These are phyloP conservation scores for Colletotrichum musae DNA, from an alignment of 2,329 filamentous ascomycete genomes.

Conservation along the genomic window DNA sequence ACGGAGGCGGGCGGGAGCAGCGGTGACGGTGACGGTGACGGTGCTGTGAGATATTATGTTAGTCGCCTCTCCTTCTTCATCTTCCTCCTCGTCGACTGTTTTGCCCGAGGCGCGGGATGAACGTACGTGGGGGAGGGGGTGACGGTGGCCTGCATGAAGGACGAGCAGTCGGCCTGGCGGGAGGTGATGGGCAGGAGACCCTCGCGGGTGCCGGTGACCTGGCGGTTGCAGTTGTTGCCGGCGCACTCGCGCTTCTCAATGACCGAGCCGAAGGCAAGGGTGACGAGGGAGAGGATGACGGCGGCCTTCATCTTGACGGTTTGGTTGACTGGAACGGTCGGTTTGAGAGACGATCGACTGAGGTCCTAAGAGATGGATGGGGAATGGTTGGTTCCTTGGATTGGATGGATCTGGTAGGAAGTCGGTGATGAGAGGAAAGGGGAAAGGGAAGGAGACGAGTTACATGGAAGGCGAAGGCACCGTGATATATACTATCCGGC, in stretches of 20 bases:
- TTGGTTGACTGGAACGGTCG: slow-evolving; percentile 14
- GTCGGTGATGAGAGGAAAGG: slow-evolving; percentile 42
- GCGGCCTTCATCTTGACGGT: slow-evolving; percentile 58
- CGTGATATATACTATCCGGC: slow-evolving; percentile 41
- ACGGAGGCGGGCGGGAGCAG: slow-evolving; percentile 48
- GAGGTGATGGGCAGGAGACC: slow-evolving; percentile 52
- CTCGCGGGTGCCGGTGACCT: slow-evolving; percentile 59
- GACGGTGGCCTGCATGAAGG: slow-evolving; percentile 57
- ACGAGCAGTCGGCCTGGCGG: slow-evolving; percentile 58
- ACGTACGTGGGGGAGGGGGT: slow-evolving; percentile 58
- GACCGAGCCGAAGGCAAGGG: slow-evolving; percentile 53
- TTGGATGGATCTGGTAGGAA: slow-evolving; percentile 42
- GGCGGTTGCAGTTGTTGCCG: slow-evolving; percentile 63
- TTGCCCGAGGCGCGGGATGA: not conserved
- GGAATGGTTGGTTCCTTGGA: slow-evolving; percentile 29
- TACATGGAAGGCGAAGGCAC: slow-evolving; percentile 37
- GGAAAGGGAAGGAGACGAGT: slow-evolving; percentile 16
- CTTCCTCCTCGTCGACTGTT: too few species aligned
- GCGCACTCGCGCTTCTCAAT: slow-evolving; percentile 54
- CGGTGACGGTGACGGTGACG: slow-evolving; percentile 56
- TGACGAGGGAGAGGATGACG: slow-evolving; percentile 55
- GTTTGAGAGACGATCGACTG: slow-evolving; percentile 42
- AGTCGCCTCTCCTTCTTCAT: not conserved
- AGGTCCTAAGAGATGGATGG: slow-evolving; percentile 41
- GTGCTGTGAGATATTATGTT: slow-evolving; percentile 49